Evolutionary conservation across 139 green algal species (phyloP).

Genomic region (Diplosphaera chodatii): DNA sequence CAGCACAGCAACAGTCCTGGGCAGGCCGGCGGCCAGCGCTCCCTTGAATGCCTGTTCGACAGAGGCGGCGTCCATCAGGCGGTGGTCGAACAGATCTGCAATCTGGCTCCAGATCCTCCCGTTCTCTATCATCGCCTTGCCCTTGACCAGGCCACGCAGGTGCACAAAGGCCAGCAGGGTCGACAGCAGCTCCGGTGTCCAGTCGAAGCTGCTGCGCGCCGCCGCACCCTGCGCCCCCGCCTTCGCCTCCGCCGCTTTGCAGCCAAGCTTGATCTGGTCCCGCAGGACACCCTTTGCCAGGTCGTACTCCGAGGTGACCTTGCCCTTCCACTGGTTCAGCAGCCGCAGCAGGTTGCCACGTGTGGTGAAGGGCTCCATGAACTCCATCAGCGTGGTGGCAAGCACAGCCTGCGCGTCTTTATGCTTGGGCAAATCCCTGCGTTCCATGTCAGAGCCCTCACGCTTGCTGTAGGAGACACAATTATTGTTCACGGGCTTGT

Average conservation of each 20-base stretch:
- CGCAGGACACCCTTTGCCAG: neutral
- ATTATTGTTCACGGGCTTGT: too few species aligned
- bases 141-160: neutral
- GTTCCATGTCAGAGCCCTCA: neutral
- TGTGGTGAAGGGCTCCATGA: conserved; percentile 26
- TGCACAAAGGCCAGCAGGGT: neutral
- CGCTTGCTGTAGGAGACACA: too few species aligned
- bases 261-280: too few species aligned
- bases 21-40: too few species aligned
- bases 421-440: neutral
- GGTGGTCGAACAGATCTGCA: neutral
- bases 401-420: conserved; percentile 8
- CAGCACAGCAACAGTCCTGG: too few species aligned
- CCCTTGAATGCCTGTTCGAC: neutral
- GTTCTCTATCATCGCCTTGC: neutral
- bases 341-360: conserved; percentile 18
- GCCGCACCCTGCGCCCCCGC: neutral
- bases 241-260: too few species aligned
- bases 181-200: neutral
- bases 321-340: neutral
- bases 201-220: neutral
- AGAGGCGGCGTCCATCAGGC: neutral
- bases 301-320: neutral
- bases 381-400: conserved; percentile 7
- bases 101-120: neutral